Base-by-base conservation (phyloP, 1,284 basidiomycete genomes). In the Ceratobasidium sp. region DNA sequence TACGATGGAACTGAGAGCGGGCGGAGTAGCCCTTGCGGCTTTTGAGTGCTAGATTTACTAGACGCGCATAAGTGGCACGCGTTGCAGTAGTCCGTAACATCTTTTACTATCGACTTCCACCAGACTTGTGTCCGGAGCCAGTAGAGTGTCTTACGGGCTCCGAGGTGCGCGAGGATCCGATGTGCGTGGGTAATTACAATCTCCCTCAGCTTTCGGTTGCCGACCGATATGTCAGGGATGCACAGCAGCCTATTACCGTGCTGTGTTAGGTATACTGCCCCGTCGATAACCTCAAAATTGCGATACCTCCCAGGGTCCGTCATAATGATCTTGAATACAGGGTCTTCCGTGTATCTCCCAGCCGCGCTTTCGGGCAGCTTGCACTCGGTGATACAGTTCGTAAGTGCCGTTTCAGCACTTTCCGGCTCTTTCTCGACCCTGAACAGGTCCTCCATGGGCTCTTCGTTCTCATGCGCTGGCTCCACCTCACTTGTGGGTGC, bases 191-290 rank as follows among this genome's bases (percentile, higher is more conserved):
- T 47, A 22, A 75, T 76, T 7, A 77, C 50, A 4, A 76, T 27
- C 31, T 77, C 73, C 7, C 74, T 15, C 6, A 75, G 24, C 1
- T 47, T 27, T 9, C 67, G 47, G 14, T 41, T 31, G 15, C 24
- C 22, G 27, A 75, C 33, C 5, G 0, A 31, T 11, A 82, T 53
- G 5, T 81, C 77, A 0, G 84, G 85, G 0, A 86, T 81, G 75
- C 85, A 85, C 1, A 86, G 74, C 7, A 81, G 36, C 2, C 71
- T 56, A 5, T 44, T 33, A 0, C 75, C 78, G 1, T 74, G 9
- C 5, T 36, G 57, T 8, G 11, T 36, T 22, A 69, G 27, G 41
- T 69, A 69, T 17, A 69, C 22, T 45, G 57, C 33, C 7, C 53
- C 53, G 41, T 69, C 41, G 3, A n/a, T 15, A 11, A 56, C 1